These are phyloP conservation scores for Harringtonia lauricola DNA, from an alignment of 2,329 filamentous ascomycete genomes.

Conservation along the genomic window DNA sequence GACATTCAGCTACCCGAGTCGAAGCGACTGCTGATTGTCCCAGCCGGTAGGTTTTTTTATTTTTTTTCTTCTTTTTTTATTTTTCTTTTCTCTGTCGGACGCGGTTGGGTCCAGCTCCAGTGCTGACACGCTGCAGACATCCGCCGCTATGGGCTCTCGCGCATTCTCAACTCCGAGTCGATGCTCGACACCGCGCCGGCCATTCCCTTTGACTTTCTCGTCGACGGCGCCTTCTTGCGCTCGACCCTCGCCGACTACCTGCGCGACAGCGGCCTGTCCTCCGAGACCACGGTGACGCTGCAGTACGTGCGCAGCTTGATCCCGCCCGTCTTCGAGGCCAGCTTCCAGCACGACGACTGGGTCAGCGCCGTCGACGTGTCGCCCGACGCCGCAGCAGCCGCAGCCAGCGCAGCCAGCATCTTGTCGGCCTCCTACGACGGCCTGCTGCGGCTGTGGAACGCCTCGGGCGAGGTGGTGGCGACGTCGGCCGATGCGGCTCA, in stretches of 20 bases:
- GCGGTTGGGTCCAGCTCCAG: too few relatives aligned
- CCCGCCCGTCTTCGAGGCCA: slow-evolving; percentile 78
- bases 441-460: slow-evolving; percentile 78
- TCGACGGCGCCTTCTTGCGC: slow-evolving; percentile 85
- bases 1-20: slow-evolving; percentile 52
- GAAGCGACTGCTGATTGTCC: slow-evolving; percentile 51
- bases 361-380: slow-evolving; percentile 78
- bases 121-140: slow-evolving; percentile 36
- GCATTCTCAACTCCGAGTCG: slow-evolving; percentile 60
- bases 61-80: neutral
- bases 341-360: slow-evolving; percentile 97
- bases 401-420: slow-evolving; percentile 50
- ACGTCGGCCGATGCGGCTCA: slow-evolving; percentile 56
- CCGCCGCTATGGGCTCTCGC: slow-evolving; percentile 58
- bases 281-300: slow-evolving; percentile 75
- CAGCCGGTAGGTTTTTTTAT: slow-evolving; percentile 34
- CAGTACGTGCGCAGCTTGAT: slow-evolving; percentile 91
- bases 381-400: slow-evolving; percentile 37
- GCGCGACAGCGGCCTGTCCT: slow-evolving; percentile 71
- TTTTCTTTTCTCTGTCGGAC: neutral
- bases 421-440: slow-evolving; percentile 94
- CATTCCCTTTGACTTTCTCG: slow-evolving; percentile 85
- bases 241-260: slow-evolving; percentile 88
- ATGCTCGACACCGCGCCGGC: slow-evolving; percentile 58
- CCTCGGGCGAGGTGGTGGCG: slow-evolving; percentile 73